Conservation (phyloP, 768 basidiomycete species). For the Lactarius hatsudake region DNA sequence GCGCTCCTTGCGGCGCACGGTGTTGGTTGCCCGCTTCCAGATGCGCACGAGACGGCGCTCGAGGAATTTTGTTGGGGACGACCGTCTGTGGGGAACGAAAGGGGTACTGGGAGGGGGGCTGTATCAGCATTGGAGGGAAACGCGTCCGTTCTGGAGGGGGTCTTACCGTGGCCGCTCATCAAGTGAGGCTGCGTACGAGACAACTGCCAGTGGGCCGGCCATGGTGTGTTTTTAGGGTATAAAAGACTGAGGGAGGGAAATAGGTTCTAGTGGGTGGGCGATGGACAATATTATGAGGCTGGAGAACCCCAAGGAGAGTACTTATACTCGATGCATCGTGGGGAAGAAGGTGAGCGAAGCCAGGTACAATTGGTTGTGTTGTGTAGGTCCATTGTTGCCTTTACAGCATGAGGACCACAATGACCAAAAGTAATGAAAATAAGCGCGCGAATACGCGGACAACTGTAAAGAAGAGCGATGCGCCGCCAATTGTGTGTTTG, state of each 20-base stretch:
- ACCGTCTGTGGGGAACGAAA: not conserved
- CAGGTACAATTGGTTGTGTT: constrained; percentile 1
- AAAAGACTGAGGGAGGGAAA: not conserved
- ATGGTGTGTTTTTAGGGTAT: not conserved
- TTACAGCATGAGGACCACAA: not conserved
- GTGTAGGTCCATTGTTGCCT: not conserved
- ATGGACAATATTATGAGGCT: not conserved
- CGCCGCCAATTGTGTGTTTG: not conserved
- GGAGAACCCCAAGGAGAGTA: not conserved
- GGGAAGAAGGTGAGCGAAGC: not conserved
- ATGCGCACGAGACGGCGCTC: constrained; percentile 56
- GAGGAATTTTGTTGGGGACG: constrained; percentile 45
- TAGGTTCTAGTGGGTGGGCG: not conserved
- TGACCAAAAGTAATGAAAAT: not conserved
- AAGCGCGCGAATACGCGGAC: not conserved
- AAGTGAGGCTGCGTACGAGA: not conserved
- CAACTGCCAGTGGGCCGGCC: constrained; percentile 19
- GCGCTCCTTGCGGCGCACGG: constrained; percentile 50
- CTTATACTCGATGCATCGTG: not conserved
- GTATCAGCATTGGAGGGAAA: not conserved
- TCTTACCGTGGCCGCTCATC: constrained; percentile 17
- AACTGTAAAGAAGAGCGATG: not conserved
- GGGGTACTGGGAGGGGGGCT: too few species aligned
- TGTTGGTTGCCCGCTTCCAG: constrained; percentile 61
- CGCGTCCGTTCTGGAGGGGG: not conserved